Percentiles rank a stretch among this genome's conserved stretches.
Conservation (phyloP, 176 grass and related monocot species). For the Tillandsia leiboldiana region DNA sequence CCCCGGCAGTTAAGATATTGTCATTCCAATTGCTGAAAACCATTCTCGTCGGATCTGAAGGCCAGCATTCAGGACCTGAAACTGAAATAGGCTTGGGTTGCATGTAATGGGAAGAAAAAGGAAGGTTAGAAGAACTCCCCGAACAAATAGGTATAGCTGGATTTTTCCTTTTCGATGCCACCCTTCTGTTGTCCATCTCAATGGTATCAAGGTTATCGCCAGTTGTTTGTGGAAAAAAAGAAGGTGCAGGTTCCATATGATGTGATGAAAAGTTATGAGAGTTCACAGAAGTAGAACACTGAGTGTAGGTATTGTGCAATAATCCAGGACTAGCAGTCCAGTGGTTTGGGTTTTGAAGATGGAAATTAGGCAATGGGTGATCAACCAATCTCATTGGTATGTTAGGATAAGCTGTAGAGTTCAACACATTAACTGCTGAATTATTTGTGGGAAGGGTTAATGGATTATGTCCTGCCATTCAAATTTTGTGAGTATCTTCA, state of each 20-base stretch:
- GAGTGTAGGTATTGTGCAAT: not conserved
- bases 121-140: not conserved
- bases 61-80: not conserved
- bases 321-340: not conserved
- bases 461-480: not conserved
- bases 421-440: not conserved
- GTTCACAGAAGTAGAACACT: not conserved
- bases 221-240: not conserved
- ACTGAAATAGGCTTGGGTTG: not conserved
- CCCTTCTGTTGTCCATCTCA: not conserved
- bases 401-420: not conserved
- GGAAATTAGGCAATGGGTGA: not conserved
- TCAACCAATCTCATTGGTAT: not conserved
- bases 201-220: not conserved
- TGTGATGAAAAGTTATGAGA: not conserved
- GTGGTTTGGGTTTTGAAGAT: not conserved
- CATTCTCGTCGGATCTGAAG: conserved; percentile 14
- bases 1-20: not conserved
- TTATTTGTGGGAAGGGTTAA: not conserved
- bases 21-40: not conserved
- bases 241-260: not conserved
- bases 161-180: not conserved
- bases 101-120: not conserved
- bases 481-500: not conserved
- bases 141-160: not conserved